Evolutionary conservation across 352 stramenopile genomes (phyloP), one percentile per base, ranked within the genome.

Genomic region (Phytopythium cucurbitacearum): DNA sequence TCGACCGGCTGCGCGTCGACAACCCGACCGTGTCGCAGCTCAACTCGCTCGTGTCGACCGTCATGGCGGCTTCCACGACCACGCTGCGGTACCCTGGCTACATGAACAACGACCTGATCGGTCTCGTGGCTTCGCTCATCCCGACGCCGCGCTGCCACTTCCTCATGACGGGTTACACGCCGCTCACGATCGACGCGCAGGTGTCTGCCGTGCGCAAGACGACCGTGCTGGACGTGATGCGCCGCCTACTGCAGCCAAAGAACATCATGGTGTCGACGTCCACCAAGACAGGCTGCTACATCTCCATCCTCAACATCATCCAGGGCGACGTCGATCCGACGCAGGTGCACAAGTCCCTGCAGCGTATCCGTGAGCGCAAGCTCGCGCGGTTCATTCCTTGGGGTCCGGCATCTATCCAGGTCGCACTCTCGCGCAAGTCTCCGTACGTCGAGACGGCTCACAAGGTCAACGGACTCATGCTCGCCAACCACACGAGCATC

Each of bases 81-180:
- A 99, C 97, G 15, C 67, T 99, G 60, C 77, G 96, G 35, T 97
- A 97, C 64, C 96, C 96, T 1, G 94, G 97, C 3, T 99, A 99
- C 69, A 99, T 99, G 95, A 99, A 99, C 81, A 99, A 99, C 73
- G 97, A 99, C 77, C 83, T 99, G 11, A 98, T 99, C 67, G 97
- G 97, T 5, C 76, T 99, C 5, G 80, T 99, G 36, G 97, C 97
- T 38, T 98, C 89, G 37, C 69, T 99, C 9, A 99, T 99, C 56
- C 97, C 97, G 12, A 99, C 97, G 8, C 97, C 97, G 8, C 76
- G 97, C n/a, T 99, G 96, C 64, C 97, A 99, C 62, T 99, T 99
- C 65, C 83, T 99, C 38, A 99, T 99, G 95, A 99, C 97, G 9
- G 97, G 97, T 4, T 99, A 99, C 75, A 99, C 97, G n/a, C 97